Evolutionary conservation across 2,329 filamentous ascomycete species (phyloP).

Genomic region (Aspergillus neotritici): DNA sequence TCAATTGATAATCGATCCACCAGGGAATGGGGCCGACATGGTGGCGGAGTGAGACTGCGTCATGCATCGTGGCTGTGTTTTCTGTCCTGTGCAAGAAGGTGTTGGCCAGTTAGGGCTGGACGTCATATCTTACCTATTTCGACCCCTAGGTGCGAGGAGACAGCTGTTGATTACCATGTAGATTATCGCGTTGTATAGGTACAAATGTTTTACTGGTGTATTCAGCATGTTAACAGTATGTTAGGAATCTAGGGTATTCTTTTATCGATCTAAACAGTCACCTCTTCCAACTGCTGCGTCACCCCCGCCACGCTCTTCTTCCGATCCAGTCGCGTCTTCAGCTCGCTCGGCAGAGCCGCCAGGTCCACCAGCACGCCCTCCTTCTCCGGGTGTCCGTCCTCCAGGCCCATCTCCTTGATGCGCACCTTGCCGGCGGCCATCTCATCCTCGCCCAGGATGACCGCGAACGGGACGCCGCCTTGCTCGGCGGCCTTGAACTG

Average conservation of each 20-base stretch:
- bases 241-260: no score
- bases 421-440: slow-evolving; percentile 75
- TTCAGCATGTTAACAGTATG: no score
- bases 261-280: no score
- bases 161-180: no score
- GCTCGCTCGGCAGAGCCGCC: slow-evolving; percentile 20
- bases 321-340: slow-evolving; percentile 8
- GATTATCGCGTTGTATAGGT: no score
- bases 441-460: slow-evolving; percentile 90
- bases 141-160: no score
- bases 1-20: slow-evolving; percentile 47
- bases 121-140: no score
- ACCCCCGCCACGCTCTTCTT: no score
- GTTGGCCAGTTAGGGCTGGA: no score
- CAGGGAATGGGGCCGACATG: background rate
- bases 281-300: no score
- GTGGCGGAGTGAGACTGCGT: slow-evolving; percentile 4
- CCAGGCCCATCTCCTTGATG: slow-evolving; percentile 77
- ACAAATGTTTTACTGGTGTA: no score
- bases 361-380: slow-evolving; percentile 72
- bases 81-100: no score
- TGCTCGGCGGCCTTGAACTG: slow-evolving; percentile 89
- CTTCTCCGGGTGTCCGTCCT: slow-evolving; percentile 81
- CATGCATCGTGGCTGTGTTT: slow-evolving; percentile 1
- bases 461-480: slow-evolving; percentile 72